Evolutionary conservation across 768 basidiomycete species (phyloP).

Genomic region (Botryobasidium botryosum): DNA sequence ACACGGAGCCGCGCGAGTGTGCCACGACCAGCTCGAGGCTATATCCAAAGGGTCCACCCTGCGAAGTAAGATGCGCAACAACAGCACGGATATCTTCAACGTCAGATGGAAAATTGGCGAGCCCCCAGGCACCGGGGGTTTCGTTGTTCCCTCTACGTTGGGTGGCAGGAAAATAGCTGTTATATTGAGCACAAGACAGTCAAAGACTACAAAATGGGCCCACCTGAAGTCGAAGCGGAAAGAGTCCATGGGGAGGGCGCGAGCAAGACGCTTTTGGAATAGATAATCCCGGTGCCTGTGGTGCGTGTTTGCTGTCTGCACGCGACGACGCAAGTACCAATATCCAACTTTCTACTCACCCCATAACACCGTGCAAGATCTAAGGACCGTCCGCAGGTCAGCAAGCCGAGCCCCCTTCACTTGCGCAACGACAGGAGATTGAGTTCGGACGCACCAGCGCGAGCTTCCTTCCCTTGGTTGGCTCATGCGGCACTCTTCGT

Average conservation of each 20-base stretch:
- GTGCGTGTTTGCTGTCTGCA: too few relatives aligned
- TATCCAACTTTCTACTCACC: too few relatives aligned
- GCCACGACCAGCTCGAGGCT: constrained; percentile 51
- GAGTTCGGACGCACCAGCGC: too few relatives aligned
- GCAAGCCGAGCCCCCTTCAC: too few relatives aligned
- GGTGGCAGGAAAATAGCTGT: neutral
- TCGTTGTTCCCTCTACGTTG: constrained; percentile 54
- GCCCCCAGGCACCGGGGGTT: constrained; percentile 46
- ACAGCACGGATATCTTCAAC: constrained; percentile 49
- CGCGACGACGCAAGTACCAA: too few relatives aligned
- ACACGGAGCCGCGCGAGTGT: constrained; percentile 64
- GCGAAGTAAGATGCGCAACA: constrained; percentile 38
- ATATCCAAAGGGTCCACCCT: constrained; percentile 57
- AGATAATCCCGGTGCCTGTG: constrained; percentile 75
- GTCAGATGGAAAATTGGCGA: constrained; percentile 43
- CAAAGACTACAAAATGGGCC: neutral
- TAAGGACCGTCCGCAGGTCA: too few relatives aligned
- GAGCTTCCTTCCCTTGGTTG: too few relatives aligned
- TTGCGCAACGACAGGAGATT: too few relatives aligned
- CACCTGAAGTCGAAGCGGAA: constrained; percentile 82
- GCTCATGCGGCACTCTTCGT: too few relatives aligned
- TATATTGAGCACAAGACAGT: neutral
- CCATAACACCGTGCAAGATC: too few relatives aligned
- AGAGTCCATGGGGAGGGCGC: constrained; percentile 51
- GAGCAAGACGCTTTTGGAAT: constrained; percentile 57